These are phyloP conservation scores for Thalia dealbata DNA, from an alignment of 176 grass and related monocot species.

Conservation along the genomic window DNA sequence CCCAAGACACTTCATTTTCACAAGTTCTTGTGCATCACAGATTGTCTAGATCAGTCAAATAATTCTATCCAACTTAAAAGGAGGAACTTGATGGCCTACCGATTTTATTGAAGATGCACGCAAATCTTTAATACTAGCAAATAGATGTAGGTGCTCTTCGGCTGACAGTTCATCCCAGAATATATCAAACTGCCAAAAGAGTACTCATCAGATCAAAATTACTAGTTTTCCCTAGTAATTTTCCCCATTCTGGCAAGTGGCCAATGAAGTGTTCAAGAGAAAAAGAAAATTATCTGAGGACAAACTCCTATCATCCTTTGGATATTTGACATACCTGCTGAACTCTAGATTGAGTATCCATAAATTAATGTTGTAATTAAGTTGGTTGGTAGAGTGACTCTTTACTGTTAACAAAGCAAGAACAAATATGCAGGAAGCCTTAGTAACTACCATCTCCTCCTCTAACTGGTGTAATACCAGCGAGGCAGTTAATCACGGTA, in stretches of 20 bases:
- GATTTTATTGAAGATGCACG: slow-evolving; percentile 53
- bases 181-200: slow-evolving; percentile 70
- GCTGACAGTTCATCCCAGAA: slow-evolving; percentile 91
- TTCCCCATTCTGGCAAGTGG: too few species aligned
- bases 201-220: neutral
- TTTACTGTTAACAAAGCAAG: too few species aligned
- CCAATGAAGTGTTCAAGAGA: neutral
- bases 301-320: slow-evolving; percentile 93
- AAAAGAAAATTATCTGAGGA: slow-evolving; percentile 52
- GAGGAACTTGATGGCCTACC: slow-evolving; percentile 29
- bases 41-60: too few species aligned
- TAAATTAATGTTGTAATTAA: slow-evolving; percentile 64
- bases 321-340: slow-evolving; percentile 76
- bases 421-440: neutral
- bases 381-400: too few species aligned
- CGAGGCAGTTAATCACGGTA: slow-evolving; percentile 84
- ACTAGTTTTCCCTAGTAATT: too few species aligned
- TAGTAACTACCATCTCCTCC: slow-evolving; percentile 66
- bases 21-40: too few species aligned
- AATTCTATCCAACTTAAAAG: too few species aligned
- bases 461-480: slow-evolving; percentile 88
- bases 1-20: too few species aligned
- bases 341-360: slow-evolving; percentile 67
- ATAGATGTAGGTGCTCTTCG: slow-evolving; percentile 72
- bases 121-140: slow-evolving; percentile 94